Percentiles rank a stretch among this genome's conserved stretches.
phyloP scores from a whole-genome alignment of 1,284 basidiomycete species.

The Pisolithus thermaeus region DNA sequence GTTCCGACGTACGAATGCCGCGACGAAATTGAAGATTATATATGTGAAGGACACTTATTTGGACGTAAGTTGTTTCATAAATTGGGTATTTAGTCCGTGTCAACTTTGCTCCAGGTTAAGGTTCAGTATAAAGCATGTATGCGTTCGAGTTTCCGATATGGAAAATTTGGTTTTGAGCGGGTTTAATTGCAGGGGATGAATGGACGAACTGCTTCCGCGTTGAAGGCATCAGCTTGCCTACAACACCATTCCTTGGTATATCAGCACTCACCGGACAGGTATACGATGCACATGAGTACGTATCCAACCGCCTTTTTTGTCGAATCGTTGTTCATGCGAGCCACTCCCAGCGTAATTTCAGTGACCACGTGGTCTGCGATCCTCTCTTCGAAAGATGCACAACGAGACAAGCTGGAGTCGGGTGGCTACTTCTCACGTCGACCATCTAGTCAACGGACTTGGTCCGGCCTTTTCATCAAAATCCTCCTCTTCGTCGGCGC shows the following conservation, averaged over 20 bases:
- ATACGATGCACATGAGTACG: conserved; percentile 81
- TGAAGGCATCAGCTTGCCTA: conserved; percentile 62
- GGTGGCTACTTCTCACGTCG: conserved; percentile 14
- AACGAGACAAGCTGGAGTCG: conserved; percentile 42
- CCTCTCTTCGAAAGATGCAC: conserved; percentile 45
- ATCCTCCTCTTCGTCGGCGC: conserved; percentile 54
- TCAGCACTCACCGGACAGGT: conserved; percentile 93
- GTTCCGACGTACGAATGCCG: conserved; percentile 79
- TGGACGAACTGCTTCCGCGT: conserved; percentile 91
- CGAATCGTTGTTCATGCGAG: conserved; percentile 16
- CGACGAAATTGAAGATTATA: conserved; percentile 85
- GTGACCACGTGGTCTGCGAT: conserved; percentile 64
- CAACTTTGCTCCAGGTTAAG: conserved; percentile 46
- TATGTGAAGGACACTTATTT: conserved; percentile 81
- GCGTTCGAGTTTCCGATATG: conserved; percentile 17
- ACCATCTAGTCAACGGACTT: conserved; percentile 26
- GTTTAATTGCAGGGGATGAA: conserved; percentile 65
- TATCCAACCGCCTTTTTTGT: conserved; percentile 15
- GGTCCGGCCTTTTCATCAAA: conserved; percentile 58
- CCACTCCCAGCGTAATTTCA: conserved; percentile 53
- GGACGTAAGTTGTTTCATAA: conserved; percentile 49
- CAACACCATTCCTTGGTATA: conserved; percentile 82
- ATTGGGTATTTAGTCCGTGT: conserved; percentile 7
- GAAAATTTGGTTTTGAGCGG: not conserved
- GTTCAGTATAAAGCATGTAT: conserved; percentile 73